Evolutionary conservation across 768 basidiomycete genomes (phyloP).

Genomic region (Rhizopogon rudus): DNA sequence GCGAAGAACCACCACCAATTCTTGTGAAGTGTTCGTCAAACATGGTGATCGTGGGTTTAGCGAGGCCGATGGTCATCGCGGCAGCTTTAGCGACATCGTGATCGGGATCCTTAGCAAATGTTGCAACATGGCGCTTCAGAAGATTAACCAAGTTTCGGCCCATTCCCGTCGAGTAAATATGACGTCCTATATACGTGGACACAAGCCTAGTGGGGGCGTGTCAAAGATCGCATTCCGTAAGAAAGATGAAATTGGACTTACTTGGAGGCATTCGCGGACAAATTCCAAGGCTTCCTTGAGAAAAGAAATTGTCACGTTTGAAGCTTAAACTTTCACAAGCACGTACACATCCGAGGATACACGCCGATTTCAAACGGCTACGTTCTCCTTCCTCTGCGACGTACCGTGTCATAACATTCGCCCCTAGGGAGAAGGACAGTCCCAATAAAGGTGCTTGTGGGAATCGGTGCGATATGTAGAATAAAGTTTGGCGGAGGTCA

Average conservation of each 20-base stretch:
- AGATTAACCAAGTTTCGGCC: constrained; percentile 64
- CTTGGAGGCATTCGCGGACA: constrained; percentile 32
- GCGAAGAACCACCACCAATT: constrained; percentile 63
- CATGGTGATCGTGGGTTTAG: constrained; percentile 47
- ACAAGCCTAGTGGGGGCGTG: constrained; percentile 39
- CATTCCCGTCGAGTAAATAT: constrained; percentile 77
- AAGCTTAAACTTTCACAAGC: constrained; percentile 5
- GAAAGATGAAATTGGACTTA: constrained; percentile 14
- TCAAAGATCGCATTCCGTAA: constrained; percentile 7
- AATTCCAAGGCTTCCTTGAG: constrained; percentile 44
- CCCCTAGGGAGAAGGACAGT: constrained; percentile 90
- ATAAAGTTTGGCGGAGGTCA: constrained; percentile 78
- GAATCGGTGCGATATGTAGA: constrained; percentile 66
- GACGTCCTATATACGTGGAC: constrained; percentile 48
- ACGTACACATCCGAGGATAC: constrained; percentile 72
- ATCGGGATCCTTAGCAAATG: constrained; percentile 46
- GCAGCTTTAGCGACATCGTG: constrained; percentile 47
- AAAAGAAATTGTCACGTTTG: constrained; percentile 8
- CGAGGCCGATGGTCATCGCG: constrained; percentile 39
- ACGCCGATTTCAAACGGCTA: constrained; percentile 59
- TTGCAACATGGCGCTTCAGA: constrained; percentile 43
- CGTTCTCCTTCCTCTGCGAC: constrained; percentile 74
- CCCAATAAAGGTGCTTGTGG: constrained; percentile 82
- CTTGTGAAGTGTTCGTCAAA: constrained; percentile 65
- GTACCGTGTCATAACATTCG: constrained; percentile 87